These are phyloP conservation scores for Polytrichum formosum DNA, from an alignment of 225 moss, liverwort and hornwort genomes.

Conservation along the genomic window DNA sequence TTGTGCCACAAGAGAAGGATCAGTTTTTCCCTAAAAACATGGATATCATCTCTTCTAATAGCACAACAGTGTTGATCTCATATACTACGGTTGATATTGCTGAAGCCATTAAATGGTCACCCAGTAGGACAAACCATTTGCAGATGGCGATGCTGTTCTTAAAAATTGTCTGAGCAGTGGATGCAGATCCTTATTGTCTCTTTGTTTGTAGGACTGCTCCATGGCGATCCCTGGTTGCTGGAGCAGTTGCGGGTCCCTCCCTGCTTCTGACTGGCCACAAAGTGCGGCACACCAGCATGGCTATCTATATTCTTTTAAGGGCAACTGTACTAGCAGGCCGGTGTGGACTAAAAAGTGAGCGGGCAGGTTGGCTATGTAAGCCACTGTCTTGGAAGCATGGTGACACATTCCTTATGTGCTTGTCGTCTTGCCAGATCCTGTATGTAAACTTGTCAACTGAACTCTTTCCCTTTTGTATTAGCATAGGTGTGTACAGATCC, in stretches of 20 bases:
- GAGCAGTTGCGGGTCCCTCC: slow-evolving; percentile 93
- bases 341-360: slow-evolving; percentile 81
- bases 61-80: too few relatives aligned
- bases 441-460: slow-evolving; percentile 29
- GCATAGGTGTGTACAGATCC: too few relatives aligned
- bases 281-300: slow-evolving; percentile 94
- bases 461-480: too few relatives aligned
- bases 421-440: slow-evolving; percentile 95
- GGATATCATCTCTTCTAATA: too few relatives aligned
- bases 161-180: too few relatives aligned
- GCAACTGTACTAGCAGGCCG: slow-evolving; percentile 91
- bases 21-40: too few relatives aligned
- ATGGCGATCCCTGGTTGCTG: slow-evolving; percentile 90
- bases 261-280: slow-evolving; percentile 82
- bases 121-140: too few relatives aligned
- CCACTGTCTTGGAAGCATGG: slow-evolving; percentile 97
- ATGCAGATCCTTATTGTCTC: too few relatives aligned
- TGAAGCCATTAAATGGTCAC: too few relatives aligned
- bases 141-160: too few relatives aligned
- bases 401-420: slow-evolving; percentile 93
- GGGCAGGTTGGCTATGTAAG: slow-evolving; percentile 65
- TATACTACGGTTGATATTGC: too few relatives aligned
- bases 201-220: slow-evolving; percentile 61
- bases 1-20: too few relatives aligned
- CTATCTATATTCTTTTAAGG: slow-evolving; percentile 85